Evolutionary conservation across 2,329 filamentous ascomycete species (phyloP).

Genomic region (Epichloe baconii): DNA sequence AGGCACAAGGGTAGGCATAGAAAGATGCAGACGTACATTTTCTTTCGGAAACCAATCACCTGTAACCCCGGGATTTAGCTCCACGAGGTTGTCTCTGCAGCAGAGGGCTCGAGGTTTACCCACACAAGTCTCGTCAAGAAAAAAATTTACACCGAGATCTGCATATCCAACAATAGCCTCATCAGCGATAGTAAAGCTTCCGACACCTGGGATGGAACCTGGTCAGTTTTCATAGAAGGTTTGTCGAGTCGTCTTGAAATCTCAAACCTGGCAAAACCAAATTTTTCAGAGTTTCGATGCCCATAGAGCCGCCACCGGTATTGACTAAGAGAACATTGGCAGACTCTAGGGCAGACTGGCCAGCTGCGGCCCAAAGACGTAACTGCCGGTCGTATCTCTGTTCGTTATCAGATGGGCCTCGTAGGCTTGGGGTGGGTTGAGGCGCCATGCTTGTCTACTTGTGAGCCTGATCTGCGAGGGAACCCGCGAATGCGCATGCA

Average conservation of each 20-base stretch:
- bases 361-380: slow-evolving; percentile 84
- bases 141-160: slow-evolving; percentile 94
- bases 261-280: slow-evolving; percentile 68
- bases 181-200: slow-evolving; percentile 83
- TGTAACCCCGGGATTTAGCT: slow-evolving; percentile 85
- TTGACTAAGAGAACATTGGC: slow-evolving; percentile 88
- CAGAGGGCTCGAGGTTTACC: slow-evolving; percentile 69
- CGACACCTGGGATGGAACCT: slow-evolving; percentile 51
- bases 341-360: slow-evolving; percentile 79
- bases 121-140: slow-evolving; percentile 66
- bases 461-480: background rate
- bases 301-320: slow-evolving; percentile 73
- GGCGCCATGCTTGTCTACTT: background rate
- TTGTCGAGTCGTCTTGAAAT: slow-evolving; percentile 9
- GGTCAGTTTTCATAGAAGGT: background rate
- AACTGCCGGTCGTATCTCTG: slow-evolving; percentile 91
- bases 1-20: background rate
- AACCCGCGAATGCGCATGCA: background rate
- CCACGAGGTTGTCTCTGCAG: slow-evolving; percentile 62
- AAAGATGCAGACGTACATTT: slow-evolving; percentile 13
- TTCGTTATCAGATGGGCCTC: slow-evolving; percentile 46
- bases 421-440: slow-evolving; percentile 21
- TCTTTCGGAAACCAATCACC: slow-evolving; percentile 53
- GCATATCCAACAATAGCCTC: slow-evolving; percentile 61
- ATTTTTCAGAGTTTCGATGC: slow-evolving; percentile 89